These are phyloP conservation scores for Ceratocystis albifundus DNA, from an alignment of 2,329 filamentous ascomycete genomes.

Conservation along the genomic window DNA sequence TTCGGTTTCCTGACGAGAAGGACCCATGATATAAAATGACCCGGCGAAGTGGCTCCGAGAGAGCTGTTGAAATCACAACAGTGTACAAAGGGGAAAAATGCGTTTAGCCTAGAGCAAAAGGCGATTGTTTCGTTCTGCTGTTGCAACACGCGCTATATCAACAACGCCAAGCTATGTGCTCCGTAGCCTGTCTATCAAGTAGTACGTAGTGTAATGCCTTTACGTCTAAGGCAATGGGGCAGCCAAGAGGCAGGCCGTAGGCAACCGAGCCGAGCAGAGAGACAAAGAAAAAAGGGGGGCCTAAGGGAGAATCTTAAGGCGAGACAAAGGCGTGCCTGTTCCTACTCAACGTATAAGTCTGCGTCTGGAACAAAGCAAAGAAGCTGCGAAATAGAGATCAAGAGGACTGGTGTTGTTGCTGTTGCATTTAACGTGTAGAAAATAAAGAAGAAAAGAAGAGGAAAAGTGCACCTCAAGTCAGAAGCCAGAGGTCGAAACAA, in stretches of 20 bases:
- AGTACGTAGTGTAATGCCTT: background rate
- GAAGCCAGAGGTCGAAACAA: background rate
- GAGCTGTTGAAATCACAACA: background rate
- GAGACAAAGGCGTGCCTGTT: background rate
- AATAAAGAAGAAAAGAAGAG: conserved; percentile 2
- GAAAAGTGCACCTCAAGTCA: background rate
- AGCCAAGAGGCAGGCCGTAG: background rate
- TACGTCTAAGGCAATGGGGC: background rate
- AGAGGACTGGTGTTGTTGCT: too few species aligned
- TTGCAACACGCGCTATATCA: background rate
- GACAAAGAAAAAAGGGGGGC: background rate
- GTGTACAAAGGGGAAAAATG: background rate
- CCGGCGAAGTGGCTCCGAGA: background rate
- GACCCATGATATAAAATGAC: conserved; percentile 6
- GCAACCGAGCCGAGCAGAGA: background rate
- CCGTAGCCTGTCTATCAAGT: background rate
- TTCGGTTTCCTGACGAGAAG: conserved; percentile 10
- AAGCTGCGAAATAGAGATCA: background rate
- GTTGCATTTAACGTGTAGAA: background rate
- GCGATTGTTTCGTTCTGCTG: background rate
- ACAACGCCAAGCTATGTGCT: background rate
- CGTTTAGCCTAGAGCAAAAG: too few species aligned
- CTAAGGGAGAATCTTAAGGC: too few species aligned
- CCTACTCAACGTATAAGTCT: background rate
- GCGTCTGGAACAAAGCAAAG: background rate